These are phyloP conservation scores for Fagopyrum esculentum DNA, from an alignment of 148 eudicot genomes.

Conservation along the genomic window DNA sequence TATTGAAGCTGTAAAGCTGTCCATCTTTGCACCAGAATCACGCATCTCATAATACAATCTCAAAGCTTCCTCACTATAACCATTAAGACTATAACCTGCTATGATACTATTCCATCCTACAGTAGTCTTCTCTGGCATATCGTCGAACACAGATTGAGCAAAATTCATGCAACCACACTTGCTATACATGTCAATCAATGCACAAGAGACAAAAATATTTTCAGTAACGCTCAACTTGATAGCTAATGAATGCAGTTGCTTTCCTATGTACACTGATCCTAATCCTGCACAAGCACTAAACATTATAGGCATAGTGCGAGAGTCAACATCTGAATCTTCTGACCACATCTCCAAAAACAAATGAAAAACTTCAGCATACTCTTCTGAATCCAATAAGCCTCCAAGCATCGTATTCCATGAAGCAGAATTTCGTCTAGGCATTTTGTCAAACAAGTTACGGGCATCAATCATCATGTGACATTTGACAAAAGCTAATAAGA, in stretches of 20 bases:
- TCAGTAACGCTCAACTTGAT: conserved; percentile 45
- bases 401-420: conserved; percentile 78
- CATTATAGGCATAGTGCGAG: conserved; percentile 54
- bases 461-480: conserved; percentile 85
- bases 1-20: conserved; percentile 79
- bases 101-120: conserved; percentile 84
- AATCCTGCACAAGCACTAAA: conserved; percentile 61
- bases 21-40: conserved; percentile 70
- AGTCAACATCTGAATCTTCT: conserved; percentile 34
- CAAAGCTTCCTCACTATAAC: conserved; percentile 83
- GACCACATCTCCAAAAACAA: conserved; percentile 61
- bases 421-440: conserved; percentile 57
- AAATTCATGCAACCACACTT: conserved; percentile 73
- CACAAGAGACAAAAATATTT: conserved; percentile 60
- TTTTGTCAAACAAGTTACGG: conserved; percentile 59
- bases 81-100: conserved; percentile 75
- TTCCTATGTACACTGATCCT: conserved; percentile 48
- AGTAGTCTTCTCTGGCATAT: conserved; percentile 66
- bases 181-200: conserved; percentile 82
- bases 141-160: conserved; percentile 66
- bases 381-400: conserved; percentile 65
- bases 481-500: conserved; percentile 69
- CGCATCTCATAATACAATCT: conserved; percentile 71
- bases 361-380: conserved; percentile 49
- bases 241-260: conserved; percentile 59